phyloP scores from a whole-genome alignment of 2,329 filamentous ascomycete species.

The Cercospora sp. region DNA sequence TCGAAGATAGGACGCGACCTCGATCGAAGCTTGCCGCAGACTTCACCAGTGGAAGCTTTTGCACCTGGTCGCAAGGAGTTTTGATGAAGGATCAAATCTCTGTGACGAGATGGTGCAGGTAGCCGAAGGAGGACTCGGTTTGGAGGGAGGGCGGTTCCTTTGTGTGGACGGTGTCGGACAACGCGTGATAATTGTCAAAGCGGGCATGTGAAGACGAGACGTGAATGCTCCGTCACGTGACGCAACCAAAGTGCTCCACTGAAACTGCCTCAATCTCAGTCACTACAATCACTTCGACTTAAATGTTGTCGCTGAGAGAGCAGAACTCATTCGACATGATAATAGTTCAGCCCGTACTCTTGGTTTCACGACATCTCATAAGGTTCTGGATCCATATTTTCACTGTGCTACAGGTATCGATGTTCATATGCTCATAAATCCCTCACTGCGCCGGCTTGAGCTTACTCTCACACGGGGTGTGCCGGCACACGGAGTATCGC shows the following conservation, averaged over 20 bases:
- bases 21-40: not conserved
- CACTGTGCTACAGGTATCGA: not conserved
- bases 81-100: not conserved
- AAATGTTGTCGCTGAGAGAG: not conserved
- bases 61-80: not conserved
- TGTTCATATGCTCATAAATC: not conserved
- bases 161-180: conserved; percentile 1
- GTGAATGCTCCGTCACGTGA: not conserved
- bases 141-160: not conserved
- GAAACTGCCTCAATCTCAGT: not conserved
- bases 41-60: not conserved
- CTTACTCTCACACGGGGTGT: conserved; percentile 31
- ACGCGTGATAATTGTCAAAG: not conserved
- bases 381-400: not conserved
- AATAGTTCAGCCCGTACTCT: not conserved
- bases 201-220: not conserved
- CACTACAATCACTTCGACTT: not conserved
- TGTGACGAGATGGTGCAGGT: not conserved
- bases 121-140: not conserved
- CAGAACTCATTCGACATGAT: not conserved
- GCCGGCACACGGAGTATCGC: conserved; percentile 34
- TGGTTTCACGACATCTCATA: not conserved
- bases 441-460: conserved; percentile 6
- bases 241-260: not conserved
- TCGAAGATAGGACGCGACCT: not conserved